A percentile compares a stretch with the other conserved stretches of the same genome.
phyloP scores from a whole-genome alignment of 129 eudicot species.

The Solidago caesia region DNA sequence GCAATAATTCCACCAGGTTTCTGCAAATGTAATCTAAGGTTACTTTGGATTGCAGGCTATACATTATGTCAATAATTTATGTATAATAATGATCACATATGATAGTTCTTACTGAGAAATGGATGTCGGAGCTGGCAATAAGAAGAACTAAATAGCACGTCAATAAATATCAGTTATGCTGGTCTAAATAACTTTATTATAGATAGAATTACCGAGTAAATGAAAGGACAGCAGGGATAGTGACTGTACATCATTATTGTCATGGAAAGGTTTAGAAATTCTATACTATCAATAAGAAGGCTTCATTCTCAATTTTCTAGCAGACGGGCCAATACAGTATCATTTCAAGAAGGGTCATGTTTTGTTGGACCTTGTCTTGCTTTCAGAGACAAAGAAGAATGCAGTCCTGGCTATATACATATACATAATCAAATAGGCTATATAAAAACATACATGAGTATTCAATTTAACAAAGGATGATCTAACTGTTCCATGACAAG shows the following conservation, averaged over 20 bases:
- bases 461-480: not conserved
- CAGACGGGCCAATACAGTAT: not conserved
- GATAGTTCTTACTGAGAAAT: constrained; percentile 12
- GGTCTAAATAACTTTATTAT: not conserved
- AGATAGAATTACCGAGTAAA: not conserved
- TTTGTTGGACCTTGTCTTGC: constrained; percentile 8
- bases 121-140: not conserved
- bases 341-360: not conserved
- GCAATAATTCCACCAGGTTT: constrained; percentile 99
- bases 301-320: not conserved
- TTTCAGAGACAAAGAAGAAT: not conserved
- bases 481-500: constrained; percentile 1
- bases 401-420: not conserved
- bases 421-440: not conserved
- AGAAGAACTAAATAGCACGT: constrained; percentile 13
- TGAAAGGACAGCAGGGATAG: constrained; percentile 1
- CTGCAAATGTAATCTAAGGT: constrained; percentile 44
- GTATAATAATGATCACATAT: constrained; percentile 24
- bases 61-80: constrained; percentile 21
- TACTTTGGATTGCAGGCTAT: constrained; percentile 18
- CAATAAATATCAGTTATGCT: not conserved
- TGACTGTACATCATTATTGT: not conserved
- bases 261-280: not conserved
- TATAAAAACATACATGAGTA: not conserved
- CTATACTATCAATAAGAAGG: not conserved